phyloP scores from a whole-genome alignment of 495 filamentous ascomycete genomes.

The Venustampulla echinocandica region DNA sequence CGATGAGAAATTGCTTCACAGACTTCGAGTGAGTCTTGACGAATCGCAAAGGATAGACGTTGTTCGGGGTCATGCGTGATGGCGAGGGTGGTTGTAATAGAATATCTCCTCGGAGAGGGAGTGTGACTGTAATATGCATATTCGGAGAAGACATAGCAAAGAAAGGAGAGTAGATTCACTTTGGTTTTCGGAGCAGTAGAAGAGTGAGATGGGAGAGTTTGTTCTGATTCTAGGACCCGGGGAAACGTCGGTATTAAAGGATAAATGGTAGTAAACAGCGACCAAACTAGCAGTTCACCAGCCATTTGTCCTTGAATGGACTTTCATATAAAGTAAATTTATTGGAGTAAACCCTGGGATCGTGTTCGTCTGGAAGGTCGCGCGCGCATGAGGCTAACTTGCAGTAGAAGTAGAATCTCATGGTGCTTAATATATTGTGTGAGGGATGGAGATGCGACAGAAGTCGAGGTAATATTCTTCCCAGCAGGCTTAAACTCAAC shows the following conservation, averaged over 20 bases:
- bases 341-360: neutral
- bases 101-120: neutral
- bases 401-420: neutral
- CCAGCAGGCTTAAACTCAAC: too few relatives aligned
- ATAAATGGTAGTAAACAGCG: too few relatives aligned
- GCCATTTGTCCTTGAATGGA: too few relatives aligned
- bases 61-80: neutral
- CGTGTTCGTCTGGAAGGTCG: neutral
- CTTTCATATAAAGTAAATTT: neutral
- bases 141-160: too few relatives aligned
- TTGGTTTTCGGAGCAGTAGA: too few relatives aligned
- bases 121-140: neutral
- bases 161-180: too few relatives aligned
- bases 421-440: constrained; percentile 2
- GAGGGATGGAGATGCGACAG: neutral
- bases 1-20: neutral
- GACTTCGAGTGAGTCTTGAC: neutral
- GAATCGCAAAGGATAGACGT: neutral
- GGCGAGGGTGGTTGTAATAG: neutral
- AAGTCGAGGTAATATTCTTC: constrained; percentile 1
- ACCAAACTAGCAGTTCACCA: too few relatives aligned
- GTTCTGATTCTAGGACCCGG: too few relatives aligned
- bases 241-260: too few relatives aligned
- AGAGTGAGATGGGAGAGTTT: too few relatives aligned
- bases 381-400: neutral